Percentiles rank a stretch among this genome's conserved stretches.
Evolutionary conservation across 208 protist species (phyloP).

Genomic region (Acanthamoeba royreba): DNA sequence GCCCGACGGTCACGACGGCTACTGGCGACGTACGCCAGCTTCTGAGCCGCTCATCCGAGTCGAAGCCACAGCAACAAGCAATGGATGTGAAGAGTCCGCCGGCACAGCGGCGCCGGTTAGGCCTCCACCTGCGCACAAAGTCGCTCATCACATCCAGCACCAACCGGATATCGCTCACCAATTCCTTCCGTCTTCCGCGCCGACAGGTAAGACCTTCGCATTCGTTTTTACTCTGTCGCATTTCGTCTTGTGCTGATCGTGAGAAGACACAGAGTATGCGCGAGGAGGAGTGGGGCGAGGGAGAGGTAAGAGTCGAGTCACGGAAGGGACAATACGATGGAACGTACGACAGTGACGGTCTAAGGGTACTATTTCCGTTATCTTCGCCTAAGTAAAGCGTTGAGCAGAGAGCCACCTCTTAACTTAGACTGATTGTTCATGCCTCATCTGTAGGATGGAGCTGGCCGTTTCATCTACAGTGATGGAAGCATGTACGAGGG

Average conservation of each 20-base stretch:
- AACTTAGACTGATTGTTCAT: not conserved
- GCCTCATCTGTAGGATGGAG: not conserved
- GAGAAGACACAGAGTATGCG: not conserved
- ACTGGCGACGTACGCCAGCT: not conserved
- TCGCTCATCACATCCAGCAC: not conserved
- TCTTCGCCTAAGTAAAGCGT: not conserved
- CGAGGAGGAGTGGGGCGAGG: not conserved
- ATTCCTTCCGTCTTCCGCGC: not conserved
- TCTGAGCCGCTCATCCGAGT: not conserved
- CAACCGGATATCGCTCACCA: not conserved
- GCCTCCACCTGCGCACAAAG: not conserved
- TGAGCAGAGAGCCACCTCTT: not conserved
- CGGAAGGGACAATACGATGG: not conserved
- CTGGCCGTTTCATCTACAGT: not conserved
- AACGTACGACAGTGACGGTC: not conserved
- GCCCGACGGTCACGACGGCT: not conserved
- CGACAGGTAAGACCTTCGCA: not conserved
- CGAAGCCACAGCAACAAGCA: not conserved
- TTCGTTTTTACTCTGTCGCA: not conserved
- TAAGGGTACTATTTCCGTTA: not conserved
- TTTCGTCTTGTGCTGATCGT: not conserved
- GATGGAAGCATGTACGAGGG: conserved; percentile 11
- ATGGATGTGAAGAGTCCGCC: not conserved
- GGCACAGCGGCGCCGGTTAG: not conserved
- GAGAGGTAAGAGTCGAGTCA: not conserved